Evolutionary conservation across 495 filamentous ascomycete species (phyloP).

Genomic region (Podospora conica): DNA sequence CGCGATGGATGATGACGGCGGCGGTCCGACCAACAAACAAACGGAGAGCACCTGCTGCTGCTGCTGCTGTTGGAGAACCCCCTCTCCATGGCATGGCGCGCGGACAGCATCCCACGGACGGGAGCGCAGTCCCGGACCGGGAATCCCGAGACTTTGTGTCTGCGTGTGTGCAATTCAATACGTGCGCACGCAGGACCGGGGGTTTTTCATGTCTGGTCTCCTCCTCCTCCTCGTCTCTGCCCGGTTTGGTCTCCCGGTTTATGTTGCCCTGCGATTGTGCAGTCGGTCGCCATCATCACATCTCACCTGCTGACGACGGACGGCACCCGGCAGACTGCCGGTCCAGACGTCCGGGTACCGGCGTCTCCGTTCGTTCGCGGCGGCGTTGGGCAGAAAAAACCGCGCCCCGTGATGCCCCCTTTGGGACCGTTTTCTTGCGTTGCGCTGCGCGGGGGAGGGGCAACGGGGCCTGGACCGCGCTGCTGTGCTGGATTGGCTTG

Average conservation of each 20-base stretch:
- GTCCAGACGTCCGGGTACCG: not conserved
- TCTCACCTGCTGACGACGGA: not conserved
- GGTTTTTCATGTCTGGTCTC: no score
- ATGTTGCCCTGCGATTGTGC: not conserved
- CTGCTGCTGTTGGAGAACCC: not conserved
- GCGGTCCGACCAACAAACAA: not conserved
- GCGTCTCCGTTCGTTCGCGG: not conserved
- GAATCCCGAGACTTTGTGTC: not conserved
- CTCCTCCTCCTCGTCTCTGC: not conserved
- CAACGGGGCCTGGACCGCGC: not conserved
- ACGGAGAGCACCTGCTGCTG: not conserved
- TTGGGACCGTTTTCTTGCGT: not conserved
- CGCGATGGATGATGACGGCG: not conserved
- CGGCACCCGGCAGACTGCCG: not conserved
- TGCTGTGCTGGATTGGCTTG: not conserved
- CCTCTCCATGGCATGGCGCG: not conserved
- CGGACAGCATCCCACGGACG: not conserved
- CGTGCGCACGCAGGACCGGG: not conserved
- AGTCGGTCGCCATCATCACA: not conserved
- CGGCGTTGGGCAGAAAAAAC: not conserved
- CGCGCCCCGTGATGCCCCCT: not conserved
- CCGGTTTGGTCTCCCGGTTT: not conserved
- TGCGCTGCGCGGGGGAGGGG: not conserved
- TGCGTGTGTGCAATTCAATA: not conserved
- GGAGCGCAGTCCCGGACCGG: not conserved